Percentiles rank a stretch among this genome's conserved stretches.
phyloP scores from a whole-genome alignment of 164 flowering plant genomes.

The Nelumbo lutea region DNA sequence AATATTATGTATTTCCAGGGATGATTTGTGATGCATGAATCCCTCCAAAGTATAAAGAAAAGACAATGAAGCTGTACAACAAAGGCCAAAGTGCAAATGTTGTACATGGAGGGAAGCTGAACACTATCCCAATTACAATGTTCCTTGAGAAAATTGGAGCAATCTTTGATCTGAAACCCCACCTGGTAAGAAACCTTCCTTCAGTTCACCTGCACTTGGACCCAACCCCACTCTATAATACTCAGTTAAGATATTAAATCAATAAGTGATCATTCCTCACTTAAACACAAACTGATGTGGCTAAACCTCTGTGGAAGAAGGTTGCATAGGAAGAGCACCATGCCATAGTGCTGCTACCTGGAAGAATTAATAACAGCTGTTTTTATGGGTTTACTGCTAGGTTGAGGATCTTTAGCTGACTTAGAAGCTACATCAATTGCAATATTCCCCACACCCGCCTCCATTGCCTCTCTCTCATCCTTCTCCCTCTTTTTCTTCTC shows the following conservation, averaged over 20 bases:
- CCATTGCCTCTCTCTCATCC: slow-evolving; percentile 78
- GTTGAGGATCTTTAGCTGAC: slow-evolving; percentile 26
- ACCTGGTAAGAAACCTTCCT: neutral
- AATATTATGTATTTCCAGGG: too few species aligned
- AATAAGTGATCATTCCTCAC: neutral
- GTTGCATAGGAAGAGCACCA: neutral
- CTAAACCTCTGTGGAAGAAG: neutral
- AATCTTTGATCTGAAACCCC: neutral
- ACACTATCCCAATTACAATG: neutral
- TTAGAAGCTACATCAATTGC: slow-evolving; percentile 49
- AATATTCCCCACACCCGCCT: slow-evolving; percentile 65
- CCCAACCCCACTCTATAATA: neutral
- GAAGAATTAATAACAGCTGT: neutral
- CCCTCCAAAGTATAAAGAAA: neutral
- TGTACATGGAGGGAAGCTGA: neutral
- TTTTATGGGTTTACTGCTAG: slow-evolving; percentile 12
- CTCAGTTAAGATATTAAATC: neutral
- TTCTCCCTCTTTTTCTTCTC: slow-evolving; percentile 43
- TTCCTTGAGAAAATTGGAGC: neutral
- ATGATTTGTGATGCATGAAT: neutral
- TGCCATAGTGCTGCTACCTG: neutral
- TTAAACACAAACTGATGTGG: neutral
- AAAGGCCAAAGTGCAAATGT: neutral
- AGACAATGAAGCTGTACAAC: neutral
- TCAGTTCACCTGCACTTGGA: neutral